Base-by-base conservation (phyloP, 441 rosid genomes). In the Adansonia gregorii region DNA sequence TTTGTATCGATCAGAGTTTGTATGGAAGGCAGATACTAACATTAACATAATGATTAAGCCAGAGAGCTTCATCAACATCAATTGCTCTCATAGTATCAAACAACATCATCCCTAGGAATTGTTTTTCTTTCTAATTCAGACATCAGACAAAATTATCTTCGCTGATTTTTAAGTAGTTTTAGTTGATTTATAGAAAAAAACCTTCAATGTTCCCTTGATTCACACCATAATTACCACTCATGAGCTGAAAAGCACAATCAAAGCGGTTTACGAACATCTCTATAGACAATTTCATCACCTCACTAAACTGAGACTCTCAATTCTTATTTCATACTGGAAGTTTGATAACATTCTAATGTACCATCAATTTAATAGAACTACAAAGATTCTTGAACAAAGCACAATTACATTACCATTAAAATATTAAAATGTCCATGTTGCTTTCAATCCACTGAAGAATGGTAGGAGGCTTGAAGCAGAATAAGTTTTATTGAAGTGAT, bases 1-100 rank as follows among this genome's bases (percentile, higher is more conserved):
- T 35, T 35, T 4, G 3, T 35, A 35, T 35, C 2, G 39, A 35
- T 35, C 15, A 27, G 41, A 27, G 43, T 22, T 59, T 59, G 64
- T 59, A 59, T 10, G 1, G 0, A 2, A 63, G 67, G 43, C 43
- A 61, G 35, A 27, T 24, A 17, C 3, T 61, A 27, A 27, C 41
- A 24, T 2, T 14, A 49, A 51, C 9, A 70, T 60, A 69, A 70
- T 27, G 60, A 51, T 51, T 14, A 51, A 70, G 46, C 24, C 27
- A 24, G 24, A 70, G 61, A n/a, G 7, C 43, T 43, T 19, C 71
- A 51, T 15, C 12, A 70, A 70, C 61, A 51, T 27, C 24, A 70
- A 52, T 4, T 0, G 46, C n/a, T 15, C 71, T 43, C 8, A 15
- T 4, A 35, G n/a, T 70, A 70, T 70, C 9, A 52, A 70, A 70